Evolutionary conservation across 371 early-diverging fungal species (phyloP), one percentile per base, ranked within the genome.

Genomic region (Furculomyces boomerangus): DNA sequence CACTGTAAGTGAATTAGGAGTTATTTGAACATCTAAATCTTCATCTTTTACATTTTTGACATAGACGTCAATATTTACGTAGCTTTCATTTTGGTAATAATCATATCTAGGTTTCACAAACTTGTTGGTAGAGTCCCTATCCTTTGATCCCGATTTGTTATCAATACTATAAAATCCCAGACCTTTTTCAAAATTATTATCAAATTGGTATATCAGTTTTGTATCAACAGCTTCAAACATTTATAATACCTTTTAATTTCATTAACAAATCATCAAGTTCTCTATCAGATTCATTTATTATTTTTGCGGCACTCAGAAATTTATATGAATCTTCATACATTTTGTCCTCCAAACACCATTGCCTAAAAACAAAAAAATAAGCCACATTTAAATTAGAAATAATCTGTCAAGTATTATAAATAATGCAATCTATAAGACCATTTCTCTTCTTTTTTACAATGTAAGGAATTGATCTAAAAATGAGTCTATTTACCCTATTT

Each of bases 61-160:
- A 60, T 92, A 93, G 24, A 97, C 73, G 56, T 84, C 79, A 37
- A 97, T 71, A 8, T 81, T 88, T 40, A 97, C 83, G 62, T 71
- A 79, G 53, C 74, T 66, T 60, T 93, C 94, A 58, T 82, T 95
- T 71, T 97, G 97, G 71, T 88, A 93, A 93, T 93, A 94, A 66
- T 95, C 95, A 60, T 93, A 90, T 63, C 93, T 84, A 65, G 20
- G 28, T 10, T 25, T 48, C 52, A 14, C n/a, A n/a, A n/a, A n/a
- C n/a, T n/a, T n/a, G n/a, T n/a, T n/a, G n/a, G n/a, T n/a, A n/a
- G n/a, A n/a, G n/a, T n/a, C n/a, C n/a, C n/a, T n/a, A n/a, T n/a
- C n/a, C n/a, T n/a, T n/a, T n/a, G n/a, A n/a, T n/a, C n/a, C n/a
- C n/a, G n/a, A n/a, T n/a, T n/a, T n/a, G n/a, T n/a, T n/a, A n/a